phyloP scores from a whole-genome alignment of 129 eudicot genomes.

The Arctium minus region DNA sequence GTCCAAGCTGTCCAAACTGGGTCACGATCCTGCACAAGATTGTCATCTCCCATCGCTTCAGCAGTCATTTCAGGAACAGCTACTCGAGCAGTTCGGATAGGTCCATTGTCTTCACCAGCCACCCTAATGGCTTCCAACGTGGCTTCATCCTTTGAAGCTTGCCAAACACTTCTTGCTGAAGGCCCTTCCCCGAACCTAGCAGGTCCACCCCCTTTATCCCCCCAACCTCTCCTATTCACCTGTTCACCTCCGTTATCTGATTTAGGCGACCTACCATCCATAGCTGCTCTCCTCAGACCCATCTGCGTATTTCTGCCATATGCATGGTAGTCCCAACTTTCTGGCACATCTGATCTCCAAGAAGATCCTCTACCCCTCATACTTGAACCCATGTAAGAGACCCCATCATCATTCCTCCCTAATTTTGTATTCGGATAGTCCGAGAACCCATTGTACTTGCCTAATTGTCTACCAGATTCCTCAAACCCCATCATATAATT shows the following conservation, averaged over 20 bases:
- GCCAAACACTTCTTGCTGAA: constrained; percentile 99
- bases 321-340: constrained; percentile 62
- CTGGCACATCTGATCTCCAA: constrained; percentile 74
- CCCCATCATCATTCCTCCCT: constrained; percentile 53
- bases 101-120: constrained; percentile 91
- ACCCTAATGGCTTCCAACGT: constrained; percentile 93
- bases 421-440: constrained; percentile 63
- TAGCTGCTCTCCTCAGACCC: constrained; percentile 55
- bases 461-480: constrained; percentile 55
- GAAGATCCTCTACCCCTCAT: constrained; percentile 70
- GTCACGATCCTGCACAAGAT: constrained; percentile 67
- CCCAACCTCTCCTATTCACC: constrained; percentile 81
- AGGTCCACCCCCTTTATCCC: constrained; percentile 71
- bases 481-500: constrained; percentile 67
- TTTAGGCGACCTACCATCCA: constrained; percentile 61
- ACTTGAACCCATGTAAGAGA: constrained; percentile 37
- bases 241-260: constrained; percentile 52
- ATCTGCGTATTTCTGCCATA: constrained; percentile 58
- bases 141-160: constrained; percentile 97
- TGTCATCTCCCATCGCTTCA: constrained; percentile 77
- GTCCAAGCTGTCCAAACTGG: constrained; percentile 92
- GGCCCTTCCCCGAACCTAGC: constrained; percentile 95
- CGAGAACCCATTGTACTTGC: constrained; percentile 66
- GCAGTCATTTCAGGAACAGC: constrained; percentile 85
- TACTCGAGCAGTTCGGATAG: constrained; percentile 59